Percentiles rank a stretch among this genome's conserved stretches.
Evolutionary conservation across 345 rosid species (phyloP).

Genomic region (Streptanthus diversifolius): DNA sequence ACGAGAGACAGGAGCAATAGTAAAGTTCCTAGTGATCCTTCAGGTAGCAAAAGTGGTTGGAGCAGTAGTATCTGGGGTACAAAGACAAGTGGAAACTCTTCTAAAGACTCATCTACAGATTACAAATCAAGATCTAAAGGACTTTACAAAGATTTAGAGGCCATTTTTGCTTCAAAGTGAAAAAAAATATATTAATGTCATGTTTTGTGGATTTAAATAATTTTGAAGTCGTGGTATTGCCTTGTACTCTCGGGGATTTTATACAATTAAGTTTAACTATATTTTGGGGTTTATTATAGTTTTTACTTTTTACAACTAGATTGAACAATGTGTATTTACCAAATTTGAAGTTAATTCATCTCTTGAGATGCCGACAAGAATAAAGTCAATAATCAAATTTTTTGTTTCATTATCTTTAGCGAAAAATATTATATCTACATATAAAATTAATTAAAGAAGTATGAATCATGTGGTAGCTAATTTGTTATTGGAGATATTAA

Average conservation of each 20-base stretch:
- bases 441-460: too few relatives aligned
- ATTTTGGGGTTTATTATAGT: not conserved
- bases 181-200: not conserved
- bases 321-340: too few relatives aligned
- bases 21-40: conserved; percentile 60
- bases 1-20: conserved; percentile 49
- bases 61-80: conserved; percentile 62
- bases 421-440: too few relatives aligned
- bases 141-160: conserved; percentile 75
- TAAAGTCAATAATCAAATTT: too few relatives aligned
- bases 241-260: not conserved
- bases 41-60: conserved; percentile 64
- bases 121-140: conserved; percentile 49
- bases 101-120: conserved; percentile 50
- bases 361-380: too few relatives aligned
- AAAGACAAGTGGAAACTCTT: conserved; percentile 64
- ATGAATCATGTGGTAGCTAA: too few relatives aligned
- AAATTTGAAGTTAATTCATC: too few relatives aligned
- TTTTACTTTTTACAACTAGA: too few relatives aligned
- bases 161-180: conserved; percentile 77
- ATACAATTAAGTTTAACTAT: not conserved
- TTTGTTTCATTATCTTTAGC: too few relatives aligned
- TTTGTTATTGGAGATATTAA: too few relatives aligned
- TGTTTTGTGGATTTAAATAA: not conserved
- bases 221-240: not conserved